Evolutionary conservation across 495 filamentous ascomycete species (phyloP).

Genomic region (Penicillium riverlandense): DNA sequence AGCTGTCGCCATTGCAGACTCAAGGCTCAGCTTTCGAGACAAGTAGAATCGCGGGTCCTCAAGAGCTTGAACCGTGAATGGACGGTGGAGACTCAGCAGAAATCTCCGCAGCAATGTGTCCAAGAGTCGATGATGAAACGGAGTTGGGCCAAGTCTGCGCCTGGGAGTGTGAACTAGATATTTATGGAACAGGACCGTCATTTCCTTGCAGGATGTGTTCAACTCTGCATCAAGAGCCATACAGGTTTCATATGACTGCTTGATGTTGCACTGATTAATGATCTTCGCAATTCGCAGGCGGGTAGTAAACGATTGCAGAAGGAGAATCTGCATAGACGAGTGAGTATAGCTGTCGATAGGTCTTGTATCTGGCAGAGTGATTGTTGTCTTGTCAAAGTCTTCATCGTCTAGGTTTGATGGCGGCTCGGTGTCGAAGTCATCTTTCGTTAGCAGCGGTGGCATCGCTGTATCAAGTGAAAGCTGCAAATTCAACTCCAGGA

Average conservation of each 20-base stretch:
- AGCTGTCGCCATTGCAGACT: slow-evolving; percentile 25
- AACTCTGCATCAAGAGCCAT: slow-evolving; percentile 28
- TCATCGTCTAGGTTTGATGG: slow-evolving; percentile 47
- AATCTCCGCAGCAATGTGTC: slow-evolving; percentile 40
- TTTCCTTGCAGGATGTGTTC: slow-evolving; percentile 17
- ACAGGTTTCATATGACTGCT: slow-evolving; percentile 35
- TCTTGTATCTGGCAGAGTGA: slow-evolving; percentile 14
- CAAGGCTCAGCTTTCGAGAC: slow-evolving; percentile 39
- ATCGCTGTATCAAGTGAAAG: slow-evolving; percentile 42
- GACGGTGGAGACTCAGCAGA: slow-evolving; percentile 37
- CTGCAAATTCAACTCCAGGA: slow-evolving; percentile 47
- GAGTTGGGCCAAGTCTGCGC: slow-evolving; percentile 13
- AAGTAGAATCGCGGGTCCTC: slow-evolving; percentile 40
- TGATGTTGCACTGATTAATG: slow-evolving; percentile 32
- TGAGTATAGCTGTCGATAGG: slow-evolving; percentile 30
- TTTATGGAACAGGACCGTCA: slow-evolving; percentile 2
- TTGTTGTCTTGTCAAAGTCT: slow-evolving; percentile 33
- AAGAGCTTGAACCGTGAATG: slow-evolving; percentile 34
- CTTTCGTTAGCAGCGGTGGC: slow-evolving; percentile 37
- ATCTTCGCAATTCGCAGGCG: slow-evolving; percentile 32
- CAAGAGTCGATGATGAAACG: slow-evolving; percentile 16
- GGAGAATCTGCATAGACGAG: slow-evolving; percentile 39
- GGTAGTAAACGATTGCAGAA: slow-evolving; percentile 31
- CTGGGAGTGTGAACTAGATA: neutral
- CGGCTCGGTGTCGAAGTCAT: slow-evolving; percentile 44